Conservation (phyloP, 106 monocot species). For the Xerophyta viscosa region DNA sequence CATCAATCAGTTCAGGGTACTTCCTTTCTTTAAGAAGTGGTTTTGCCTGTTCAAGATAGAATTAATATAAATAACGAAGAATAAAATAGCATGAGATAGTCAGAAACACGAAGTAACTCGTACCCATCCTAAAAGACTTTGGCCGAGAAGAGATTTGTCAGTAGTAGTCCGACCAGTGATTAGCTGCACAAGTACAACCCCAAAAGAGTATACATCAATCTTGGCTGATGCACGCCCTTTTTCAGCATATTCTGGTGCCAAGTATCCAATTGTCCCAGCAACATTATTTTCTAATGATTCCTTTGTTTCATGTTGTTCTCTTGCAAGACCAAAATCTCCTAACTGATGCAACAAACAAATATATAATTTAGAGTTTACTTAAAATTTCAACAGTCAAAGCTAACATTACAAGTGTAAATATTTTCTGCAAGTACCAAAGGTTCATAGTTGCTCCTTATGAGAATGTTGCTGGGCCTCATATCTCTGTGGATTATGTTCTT, state of each 20-base stretch:
- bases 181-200: slow-evolving; percentile 31
- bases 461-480: slow-evolving; percentile 40
- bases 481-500: slow-evolving; percentile 40
- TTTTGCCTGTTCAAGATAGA: slow-evolving; percentile 19
- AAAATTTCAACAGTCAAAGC: too few relatives aligned
- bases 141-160: slow-evolving; percentile 11
- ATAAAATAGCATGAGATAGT: too few relatives aligned
- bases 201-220: slow-evolving; percentile 41
- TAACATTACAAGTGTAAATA: too few relatives aligned
- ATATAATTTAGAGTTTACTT: too few relatives aligned
- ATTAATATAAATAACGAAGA: background rate
- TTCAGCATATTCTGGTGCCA: slow-evolving; percentile 44
- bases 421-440: slow-evolving; percentile 22
- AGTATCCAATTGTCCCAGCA: slow-evolving; percentile 33
- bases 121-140: slow-evolving; percentile 39
- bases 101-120: background rate
- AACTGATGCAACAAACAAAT: slow-evolving; percentile 8
- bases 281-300: slow-evolving; percentile 13
- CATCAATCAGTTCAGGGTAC: slow-evolving; percentile 40
- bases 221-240: slow-evolving; percentile 31
- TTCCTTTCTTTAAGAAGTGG: slow-evolving; percentile 33
- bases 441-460: slow-evolving; percentile 26
- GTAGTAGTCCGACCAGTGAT: slow-evolving; percentile 19
- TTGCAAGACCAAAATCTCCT: slow-evolving; percentile 43
- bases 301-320: slow-evolving; percentile 10